Base-by-base conservation (phyloP, 2,329 filamentous ascomycete genomes). In the Falciphora oryzae region DNA sequence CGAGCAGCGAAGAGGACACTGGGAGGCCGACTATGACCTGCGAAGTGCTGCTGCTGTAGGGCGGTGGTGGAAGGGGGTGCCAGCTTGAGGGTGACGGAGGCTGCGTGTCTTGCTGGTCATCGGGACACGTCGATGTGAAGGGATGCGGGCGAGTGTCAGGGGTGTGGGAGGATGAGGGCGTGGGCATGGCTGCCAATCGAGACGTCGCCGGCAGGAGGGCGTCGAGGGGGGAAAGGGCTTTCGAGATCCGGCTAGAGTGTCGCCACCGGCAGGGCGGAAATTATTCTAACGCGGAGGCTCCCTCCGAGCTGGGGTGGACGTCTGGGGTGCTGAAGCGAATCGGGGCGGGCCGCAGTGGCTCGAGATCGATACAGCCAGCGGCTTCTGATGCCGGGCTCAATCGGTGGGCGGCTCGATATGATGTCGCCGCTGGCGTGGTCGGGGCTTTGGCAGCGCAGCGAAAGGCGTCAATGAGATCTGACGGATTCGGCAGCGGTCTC, bases 121-220 rank as follows among this genome's bases (percentile, higher is more conserved):
- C 79, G 65, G 79, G 79, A 65, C 79, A 81, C 68, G 77, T 77
- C 59, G 77, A 77, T 68, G 64, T 66, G 58, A 79, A 77, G 64
- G 70, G 72, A 65, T 76, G 31, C 18, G 32, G 16, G 29, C 62
- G 73, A 27, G 67, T 61, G 3, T 69, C 66, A 62, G 61, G 64
- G 53, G 63, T 61, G 63, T 65, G 66, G 27, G 67, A 65, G 10
- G 61, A 63, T 18, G 69, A 67, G 11, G 69, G 69, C 2, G 69
- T 71, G 38, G 69, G 69, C 69, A 71, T 71, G 32, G 58, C 65
- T n/a, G 64, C 10, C 44, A 53, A 18, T 13, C 18, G n/a, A 53
- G 44, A 25, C 1, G 44, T 53, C 44, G 44, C 44, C 44, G 44
- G 44, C 7, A 8, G 44, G 44, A 53, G 44, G 18, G 44, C 44